Evolutionary conservation across 2,329 filamentous ascomycete genomes (phyloP).

Genomic region (Aspergillus udagawae): DNA sequence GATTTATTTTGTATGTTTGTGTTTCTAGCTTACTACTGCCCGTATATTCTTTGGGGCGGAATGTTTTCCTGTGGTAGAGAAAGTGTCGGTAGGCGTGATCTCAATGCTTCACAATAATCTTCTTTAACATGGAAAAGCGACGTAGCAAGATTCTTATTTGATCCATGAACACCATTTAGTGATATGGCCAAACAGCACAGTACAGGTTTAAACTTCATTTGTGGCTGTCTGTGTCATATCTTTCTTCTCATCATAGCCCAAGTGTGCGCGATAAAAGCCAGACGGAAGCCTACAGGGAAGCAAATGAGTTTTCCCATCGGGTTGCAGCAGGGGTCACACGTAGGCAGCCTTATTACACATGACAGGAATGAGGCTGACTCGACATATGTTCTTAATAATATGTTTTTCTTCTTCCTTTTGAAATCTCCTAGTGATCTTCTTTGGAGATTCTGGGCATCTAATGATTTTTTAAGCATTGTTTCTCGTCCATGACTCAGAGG

Average conservation of each 20-base stretch:
- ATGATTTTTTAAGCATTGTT: background rate
- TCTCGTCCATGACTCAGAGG: background rate
- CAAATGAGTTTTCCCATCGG: background rate
- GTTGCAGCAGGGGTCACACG: background rate
- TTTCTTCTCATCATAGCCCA: background rate
- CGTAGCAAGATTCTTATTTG: background rate
- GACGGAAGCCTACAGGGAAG: background rate
- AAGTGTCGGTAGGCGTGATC: background rate
- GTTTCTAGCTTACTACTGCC: background rate
- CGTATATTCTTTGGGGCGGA: background rate
- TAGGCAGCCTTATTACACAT: background rate
- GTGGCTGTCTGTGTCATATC: no score
- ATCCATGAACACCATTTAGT: background rate
- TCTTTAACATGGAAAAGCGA: background rate
- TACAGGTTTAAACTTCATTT: background rate
- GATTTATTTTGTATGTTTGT: background rate
- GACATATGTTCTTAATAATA: background rate
- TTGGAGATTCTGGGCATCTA: background rate
- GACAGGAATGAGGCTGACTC: background rate
- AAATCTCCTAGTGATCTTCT: background rate
- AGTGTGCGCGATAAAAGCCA: background rate
- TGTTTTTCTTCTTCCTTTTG: background rate
- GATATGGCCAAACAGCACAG: background rate
- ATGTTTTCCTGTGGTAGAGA: background rate
- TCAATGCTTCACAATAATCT: background rate